Evolutionary conservation across 2,329 filamentous ascomycete genomes (phyloP), one percentile per base, ranked within the genome.

Genomic region (Neonectria sp.): DNA sequence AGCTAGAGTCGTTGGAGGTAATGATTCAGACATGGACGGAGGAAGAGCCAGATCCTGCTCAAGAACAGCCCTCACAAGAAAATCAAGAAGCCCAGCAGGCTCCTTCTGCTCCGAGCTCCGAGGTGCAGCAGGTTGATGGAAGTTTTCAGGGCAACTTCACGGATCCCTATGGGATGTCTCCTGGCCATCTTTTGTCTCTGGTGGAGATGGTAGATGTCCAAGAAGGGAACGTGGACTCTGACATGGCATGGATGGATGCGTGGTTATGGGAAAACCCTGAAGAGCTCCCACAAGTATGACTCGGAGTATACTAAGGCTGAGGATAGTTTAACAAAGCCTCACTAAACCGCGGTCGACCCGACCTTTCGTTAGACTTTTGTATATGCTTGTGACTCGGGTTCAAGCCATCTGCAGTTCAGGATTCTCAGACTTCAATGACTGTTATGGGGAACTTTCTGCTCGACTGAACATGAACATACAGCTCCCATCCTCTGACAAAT

Each of bases 181-280:
- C 63, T 12, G 57, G 63, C 2, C 63, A 65, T 21, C 21, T 65
- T 1, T 52, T 65, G 3, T 60, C 63, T 11, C 12, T 65, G 1
- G 63, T 65, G 9, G 63, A 65, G 11, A 56, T 65, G 57, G 63
- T 46, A 2, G 57, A 65, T 55, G 53, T 60, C 15, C 53, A 57
- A 9, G 63, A 56, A 4, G 63, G 33, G 21, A 21, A n/a, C 8
- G 4, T 37, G 35, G 57, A 65, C 7, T 29, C 55, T 27, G 63
- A 65, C 27, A 60, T 60, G 52, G 21, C 56, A 3, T 65, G 57
- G 63, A 60, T 65, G 52, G 57, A 65, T 51, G 45, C 51, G 7
- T 65, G 63, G 63, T 37, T 60, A 27, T 65, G 63, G 63, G 63
- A 60, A 33, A 33, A 45, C 25, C 46, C 57, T 2, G 51, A 52